A percentile compares a stretch with the other conserved stretches of the same genome.
Evolutionary conservation across 2,329 filamentous ascomycete species (phyloP).

Genomic region (Aspergillus persii): DNA sequence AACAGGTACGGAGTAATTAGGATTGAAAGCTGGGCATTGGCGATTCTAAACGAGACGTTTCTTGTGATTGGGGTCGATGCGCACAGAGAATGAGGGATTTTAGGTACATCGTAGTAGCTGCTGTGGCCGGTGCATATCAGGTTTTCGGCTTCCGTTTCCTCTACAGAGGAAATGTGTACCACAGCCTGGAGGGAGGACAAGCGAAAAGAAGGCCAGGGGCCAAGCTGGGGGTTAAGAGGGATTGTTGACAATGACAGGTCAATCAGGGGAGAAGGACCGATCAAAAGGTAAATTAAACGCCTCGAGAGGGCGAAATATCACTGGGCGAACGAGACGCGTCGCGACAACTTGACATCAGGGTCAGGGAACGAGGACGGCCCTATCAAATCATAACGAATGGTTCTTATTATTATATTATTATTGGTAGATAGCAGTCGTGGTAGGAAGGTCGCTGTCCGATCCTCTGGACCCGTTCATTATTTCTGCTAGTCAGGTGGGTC

Average conservation of each 20-base stretch:
- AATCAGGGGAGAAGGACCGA: background rate
- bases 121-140: conserved; percentile 1
- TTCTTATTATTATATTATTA: background rate
- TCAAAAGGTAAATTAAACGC: background rate
- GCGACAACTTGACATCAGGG: background rate
- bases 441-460: conserved; percentile 14
- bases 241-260: too few relatives aligned
- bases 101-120: background rate
- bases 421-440: background rate
- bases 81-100: background rate
- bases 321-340: conserved; percentile 16
- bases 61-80: background rate
- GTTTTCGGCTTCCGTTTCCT: background rate
- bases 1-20: background rate
- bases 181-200: background rate
- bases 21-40: background rate
- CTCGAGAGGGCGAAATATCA: background rate
- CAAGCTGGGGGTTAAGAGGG: too few relatives aligned
- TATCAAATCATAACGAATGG: too few relatives aligned
- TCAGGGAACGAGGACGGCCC: too few relatives aligned
- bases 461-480: conserved; percentile 15
- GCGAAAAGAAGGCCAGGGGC: background rate
- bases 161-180: too few relatives aligned
- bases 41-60: background rate
- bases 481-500: background rate